Percentiles rank a stretch among this genome's conserved stretches.
Evolutionary conservation across 2,329 filamentous ascomycete genomes (phyloP).

Genomic region (Xylogone sp.): DNA sequence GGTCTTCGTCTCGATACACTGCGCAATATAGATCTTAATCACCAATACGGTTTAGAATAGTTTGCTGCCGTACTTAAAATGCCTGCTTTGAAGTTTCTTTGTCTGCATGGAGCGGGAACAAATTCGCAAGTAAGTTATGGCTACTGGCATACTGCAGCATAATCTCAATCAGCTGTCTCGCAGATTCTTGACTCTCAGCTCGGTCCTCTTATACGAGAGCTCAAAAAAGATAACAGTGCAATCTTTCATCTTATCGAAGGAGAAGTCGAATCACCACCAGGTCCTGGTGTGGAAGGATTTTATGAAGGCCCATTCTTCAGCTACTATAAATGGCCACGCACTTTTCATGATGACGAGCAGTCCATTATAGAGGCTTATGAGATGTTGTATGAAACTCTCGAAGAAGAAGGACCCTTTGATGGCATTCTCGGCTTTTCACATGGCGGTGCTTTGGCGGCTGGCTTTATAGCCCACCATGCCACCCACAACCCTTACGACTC

Average conservation of each 20-base stretch:
- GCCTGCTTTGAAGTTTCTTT: neutral
- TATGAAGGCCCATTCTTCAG: neutral
- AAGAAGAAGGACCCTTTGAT: constrained; percentile 35
- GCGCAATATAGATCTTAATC: too few species aligned
- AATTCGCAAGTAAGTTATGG: neutral
- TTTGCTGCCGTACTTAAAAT: too few species aligned
- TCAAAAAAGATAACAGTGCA: neutral
- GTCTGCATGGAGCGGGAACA: neutral
- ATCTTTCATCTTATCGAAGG: neutral
- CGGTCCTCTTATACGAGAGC: too few species aligned
- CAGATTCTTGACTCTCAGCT: too few species aligned
- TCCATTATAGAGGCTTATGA: constrained; percentile 4
- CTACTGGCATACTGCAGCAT: too few species aligned
- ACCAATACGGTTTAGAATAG: too few species aligned
- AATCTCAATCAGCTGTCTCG: too few species aligned
- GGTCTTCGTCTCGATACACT: too few species aligned
- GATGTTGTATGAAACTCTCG: constrained; percentile 34
- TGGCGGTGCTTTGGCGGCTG: constrained; percentile 48
- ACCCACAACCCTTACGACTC: too few species aligned
- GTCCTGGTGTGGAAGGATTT: neutral
- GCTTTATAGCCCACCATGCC: constrained; percentile 1
- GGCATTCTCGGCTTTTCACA: constrained; percentile 56
- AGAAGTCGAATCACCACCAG: neutral
- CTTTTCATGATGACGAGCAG: neutral
- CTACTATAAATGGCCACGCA: neutral